Base-by-base conservation (phyloP, 352 stramenopile species). In the Pythium phragmiticola region DNA sequence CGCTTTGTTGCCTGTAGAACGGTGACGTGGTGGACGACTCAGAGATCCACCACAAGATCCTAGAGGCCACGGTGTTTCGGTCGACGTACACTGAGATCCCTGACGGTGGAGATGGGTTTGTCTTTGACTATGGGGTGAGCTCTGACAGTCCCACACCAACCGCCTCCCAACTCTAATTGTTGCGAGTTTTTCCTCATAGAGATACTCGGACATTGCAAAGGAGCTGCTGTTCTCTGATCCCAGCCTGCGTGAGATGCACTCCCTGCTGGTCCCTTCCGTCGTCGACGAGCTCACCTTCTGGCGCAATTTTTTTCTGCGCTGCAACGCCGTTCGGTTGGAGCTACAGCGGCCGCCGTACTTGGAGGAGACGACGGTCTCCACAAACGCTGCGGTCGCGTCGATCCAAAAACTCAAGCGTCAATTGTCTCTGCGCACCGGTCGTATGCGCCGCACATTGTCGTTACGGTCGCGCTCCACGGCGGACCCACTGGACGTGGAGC, bases 291-390 rank as follows among this genome's bases (percentile, higher is more conserved):
- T 83, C 39, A 41, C 68, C 5, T 88, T 90, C 66, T 90, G 79
- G 79, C 79, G 80, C 62, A 87, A 90, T 47, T 89, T 83, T 61
- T 88, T 90, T 57, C 61, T 90, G 55, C 79, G 76, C 43, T 89
- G 79, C 67, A 90, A 90, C 45, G 69, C 76, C 16, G 48, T 88
- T 8, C 67, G 78, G 7, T 41, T 88, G 8, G 65, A 63, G 2
- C 60, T 71, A 26, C 63, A 66, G 2, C 64, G 85, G 33, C 51
- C 73, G 42, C 65, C 82, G 7, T 90, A 89, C 52, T 69, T 90
- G 46, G 75, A 70, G 3, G 76, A 88, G 45, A 63, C 69, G 16
- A 68, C 69, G 21, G 70, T 63, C 36, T 82, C 74, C 0, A 66
- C 50, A 2, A 30, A 67, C 14, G 46, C 69, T 8, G 72, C 72